Base-by-base conservation (phyloP, 306 rosid species). In the Fragaria iinumae region DNA sequence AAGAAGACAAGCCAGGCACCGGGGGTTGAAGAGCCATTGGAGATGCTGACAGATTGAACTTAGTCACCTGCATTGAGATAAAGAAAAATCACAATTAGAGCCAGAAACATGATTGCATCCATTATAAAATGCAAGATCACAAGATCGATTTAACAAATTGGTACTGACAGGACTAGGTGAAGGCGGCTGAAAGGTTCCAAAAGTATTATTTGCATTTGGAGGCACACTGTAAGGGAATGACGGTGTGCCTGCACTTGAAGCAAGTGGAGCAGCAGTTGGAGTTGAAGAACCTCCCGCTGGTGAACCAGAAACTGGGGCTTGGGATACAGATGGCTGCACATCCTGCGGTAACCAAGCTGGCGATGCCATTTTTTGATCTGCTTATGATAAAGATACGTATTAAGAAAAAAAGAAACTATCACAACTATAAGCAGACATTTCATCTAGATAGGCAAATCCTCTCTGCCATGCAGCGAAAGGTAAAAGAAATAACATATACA, bases 321-420 rank as follows among this genome's bases (percentile, higher is more conserved):
- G 82, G 47, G 84, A 65, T n/a, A 72, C 60, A 11, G 84, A 68
- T 25, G 84, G 79, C 21, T 60, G 80, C 25, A 78, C 39, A 50
- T 86, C 87, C 63, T 80, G 90, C 1, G 84, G 68, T 77, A 88
- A 74, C 88, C 90, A 88, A 52, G 87, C 88, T 25, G 88, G 74
- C 0, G 90, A 84, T 34, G 88, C 84, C 92, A 86, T 76, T 86
- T 32, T n/a, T 64, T 72, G 80, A 84, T 76, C 88, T 86, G 80
- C 79, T 38, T 2, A 41, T 25, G 18, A 41, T 59, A 57, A 57
- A 32, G 43, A 32, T n/a, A 38, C 34, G 13, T 6, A 13, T 12
- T 7, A 50, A 11, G 29, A 32, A 50, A 18, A 20, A 18, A 18
- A 2, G 72, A 3, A 29, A 32, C 11, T 63, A 44, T 11, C 36